Percentiles rank a stretch among this genome's conserved stretches.
Conservation (phyloP, 2,329 filamentous ascomycete genomes). For the Colletotrichum sp. region DNA sequence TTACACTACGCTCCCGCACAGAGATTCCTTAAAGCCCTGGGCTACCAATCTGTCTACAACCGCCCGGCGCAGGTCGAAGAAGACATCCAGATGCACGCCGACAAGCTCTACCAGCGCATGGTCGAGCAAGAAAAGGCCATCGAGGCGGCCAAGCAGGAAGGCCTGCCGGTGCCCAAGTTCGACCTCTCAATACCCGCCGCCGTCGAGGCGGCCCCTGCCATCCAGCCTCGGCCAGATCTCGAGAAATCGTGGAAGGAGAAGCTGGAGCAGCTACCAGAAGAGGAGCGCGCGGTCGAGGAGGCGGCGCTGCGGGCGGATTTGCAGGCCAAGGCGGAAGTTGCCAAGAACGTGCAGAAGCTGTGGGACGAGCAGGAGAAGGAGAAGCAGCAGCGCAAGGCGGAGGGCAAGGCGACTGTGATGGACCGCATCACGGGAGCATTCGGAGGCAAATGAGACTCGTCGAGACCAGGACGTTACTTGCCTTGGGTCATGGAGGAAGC, state of each 20-base stretch:
- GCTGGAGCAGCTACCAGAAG: constrained; percentile 61
- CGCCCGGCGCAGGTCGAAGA: constrained; percentile 75
- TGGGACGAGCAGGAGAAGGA: constrained; percentile 61
- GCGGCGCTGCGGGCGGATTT: constrained; percentile 68
- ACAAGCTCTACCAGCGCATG: constrained; percentile 88
- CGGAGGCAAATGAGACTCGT: constrained; percentile 2
- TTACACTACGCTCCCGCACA: constrained; percentile 33
- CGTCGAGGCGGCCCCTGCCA: background rate
- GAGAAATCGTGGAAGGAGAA: constrained; percentile 57
- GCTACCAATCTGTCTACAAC: constrained; percentile 76
- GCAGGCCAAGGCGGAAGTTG: constrained; percentile 64
- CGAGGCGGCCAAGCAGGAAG: constrained; percentile 70
- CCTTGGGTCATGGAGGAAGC: background rate
- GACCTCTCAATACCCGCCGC: constrained; percentile 55
- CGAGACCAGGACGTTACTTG: background rate
- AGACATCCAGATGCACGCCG: constrained; percentile 93
- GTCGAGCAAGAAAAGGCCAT: constrained; percentile 78
- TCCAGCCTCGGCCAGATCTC: constrained; percentile 47
- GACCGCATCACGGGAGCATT: constrained; percentile 43
- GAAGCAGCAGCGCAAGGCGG: constrained; percentile 59
- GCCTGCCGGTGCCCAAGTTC: constrained; percentile 63
- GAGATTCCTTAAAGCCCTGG: constrained; percentile 89
- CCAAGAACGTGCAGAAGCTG: constrained; percentile 57
- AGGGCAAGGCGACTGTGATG: constrained; percentile 52
- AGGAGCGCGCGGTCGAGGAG: constrained; percentile 67